phyloP scores from a whole-genome alignment of 2,329 filamentous ascomycete genomes.

The Lachnellula subtilissima region DNA sequence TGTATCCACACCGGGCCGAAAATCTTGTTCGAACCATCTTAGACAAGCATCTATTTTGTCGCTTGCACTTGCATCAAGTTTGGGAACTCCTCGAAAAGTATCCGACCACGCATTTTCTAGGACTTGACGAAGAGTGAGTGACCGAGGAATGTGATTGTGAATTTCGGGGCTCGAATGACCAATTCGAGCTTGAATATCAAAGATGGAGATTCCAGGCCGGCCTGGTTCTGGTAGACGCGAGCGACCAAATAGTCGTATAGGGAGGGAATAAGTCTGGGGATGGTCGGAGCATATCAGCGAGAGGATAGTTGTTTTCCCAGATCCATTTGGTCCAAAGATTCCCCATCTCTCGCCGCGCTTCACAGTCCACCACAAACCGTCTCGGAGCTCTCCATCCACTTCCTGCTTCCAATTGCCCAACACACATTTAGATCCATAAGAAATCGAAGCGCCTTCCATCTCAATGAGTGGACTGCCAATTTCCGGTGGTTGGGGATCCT shows the following conservation, averaged over 20 bases:
- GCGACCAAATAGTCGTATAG: slow-evolving; percentile 79
- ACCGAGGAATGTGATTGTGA: slow-evolving; percentile 83
- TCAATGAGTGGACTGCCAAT: slow-evolving; percentile 71
- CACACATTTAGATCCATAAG: slow-evolving; percentile 71
- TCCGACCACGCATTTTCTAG: slow-evolving; percentile 88
- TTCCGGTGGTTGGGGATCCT: slow-evolving; percentile 12
- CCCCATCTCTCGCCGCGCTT: slow-evolving; percentile 83
- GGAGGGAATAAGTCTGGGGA: slow-evolving; percentile 86
- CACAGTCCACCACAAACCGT: slow-evolving; percentile 78
- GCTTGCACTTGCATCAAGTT: slow-evolving; percentile 52
- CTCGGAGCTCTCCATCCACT: slow-evolving; percentile 37
- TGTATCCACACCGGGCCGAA: slow-evolving; percentile 44
- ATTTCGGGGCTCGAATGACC: slow-evolving; percentile 94
- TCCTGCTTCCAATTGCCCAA: slow-evolving; percentile 75
- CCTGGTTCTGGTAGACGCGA: slow-evolving; percentile 68
- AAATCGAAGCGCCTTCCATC: slow-evolving; percentile 79
- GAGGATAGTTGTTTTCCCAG: slow-evolving; percentile 91
- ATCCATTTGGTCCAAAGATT: slow-evolving; percentile 89
- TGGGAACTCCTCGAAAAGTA: slow-evolving; percentile 71
- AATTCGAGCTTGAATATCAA: slow-evolving; percentile 84
- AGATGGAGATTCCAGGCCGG: slow-evolving; percentile 74
- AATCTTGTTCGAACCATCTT: slow-evolving; percentile 70
- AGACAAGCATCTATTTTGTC: slow-evolving; percentile 65
- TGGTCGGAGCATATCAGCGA: slow-evolving; percentile 94
- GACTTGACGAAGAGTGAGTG: slow-evolving; percentile 66